Evolutionary conservation across 2,329 filamentous ascomycete genomes (phyloP).

Genomic region (Massarina eburnea): DNA sequence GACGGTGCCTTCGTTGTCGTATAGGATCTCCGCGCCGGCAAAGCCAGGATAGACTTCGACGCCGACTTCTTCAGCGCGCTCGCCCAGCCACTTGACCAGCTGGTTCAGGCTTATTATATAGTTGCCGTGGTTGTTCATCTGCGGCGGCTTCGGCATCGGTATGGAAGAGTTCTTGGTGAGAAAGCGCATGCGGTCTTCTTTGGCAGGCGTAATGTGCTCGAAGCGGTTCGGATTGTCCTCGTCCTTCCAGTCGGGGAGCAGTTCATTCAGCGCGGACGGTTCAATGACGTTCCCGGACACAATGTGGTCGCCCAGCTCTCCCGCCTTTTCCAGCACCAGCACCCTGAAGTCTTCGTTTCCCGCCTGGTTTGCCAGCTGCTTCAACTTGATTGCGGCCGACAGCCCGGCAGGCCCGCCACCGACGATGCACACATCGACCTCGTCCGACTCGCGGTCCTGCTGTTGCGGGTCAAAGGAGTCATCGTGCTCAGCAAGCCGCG

Average conservation of each 20-base stretch:
- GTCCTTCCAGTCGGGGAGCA: constrained; percentile 90
- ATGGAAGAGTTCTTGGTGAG: constrained; percentile 78
- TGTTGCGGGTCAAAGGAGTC: constrained; percentile 49
- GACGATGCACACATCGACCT: constrained; percentile 96
- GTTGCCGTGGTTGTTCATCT: constrained; percentile 98
- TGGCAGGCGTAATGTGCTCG: constrained; percentile 81
- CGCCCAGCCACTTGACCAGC: constrained; percentile 92
- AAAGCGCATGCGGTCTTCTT: constrained; percentile 87
- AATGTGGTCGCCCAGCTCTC: constrained; percentile 92
- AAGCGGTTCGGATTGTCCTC: constrained; percentile 88
- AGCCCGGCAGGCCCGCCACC: constrained; percentile 94
- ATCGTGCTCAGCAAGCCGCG: constrained; percentile 40
- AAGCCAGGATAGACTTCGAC: constrained; percentile 97
- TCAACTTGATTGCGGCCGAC: constrained; percentile 88
- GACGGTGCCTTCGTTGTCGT: constrained; percentile 82
- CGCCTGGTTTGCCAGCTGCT: constrained; percentile 91
- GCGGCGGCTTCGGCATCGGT: constrained; percentile 83
- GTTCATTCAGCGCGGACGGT: constrained; percentile 81
- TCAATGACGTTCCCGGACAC: constrained; percentile 95
- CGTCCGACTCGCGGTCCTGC: constrained; percentile 84
- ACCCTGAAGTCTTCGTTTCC: constrained; percentile 97
- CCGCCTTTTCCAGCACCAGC: constrained; percentile 89
- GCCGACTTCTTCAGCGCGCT: constrained; percentile 92
- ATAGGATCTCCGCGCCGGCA: constrained; percentile 89
- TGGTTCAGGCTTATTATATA: constrained; percentile 97